Percentiles rank a stretch among this genome's conserved stretches.
Conservation (phyloP, 305 asterid species). For the Ajuga reptans region DNA sequence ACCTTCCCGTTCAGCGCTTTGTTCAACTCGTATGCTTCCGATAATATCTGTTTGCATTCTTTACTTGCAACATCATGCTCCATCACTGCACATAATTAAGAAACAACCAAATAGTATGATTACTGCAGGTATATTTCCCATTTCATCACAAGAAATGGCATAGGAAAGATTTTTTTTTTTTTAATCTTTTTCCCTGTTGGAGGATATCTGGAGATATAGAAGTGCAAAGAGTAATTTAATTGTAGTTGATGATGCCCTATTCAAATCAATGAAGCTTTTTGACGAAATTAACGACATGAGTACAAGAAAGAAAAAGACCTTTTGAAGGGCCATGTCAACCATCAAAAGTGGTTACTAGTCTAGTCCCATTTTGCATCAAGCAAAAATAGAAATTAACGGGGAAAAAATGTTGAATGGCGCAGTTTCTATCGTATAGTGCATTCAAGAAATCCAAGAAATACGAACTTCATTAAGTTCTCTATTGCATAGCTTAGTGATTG, state of each 20-base stretch:
- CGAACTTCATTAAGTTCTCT: neutral
- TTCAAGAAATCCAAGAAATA: neutral
- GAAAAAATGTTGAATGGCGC: neutral
- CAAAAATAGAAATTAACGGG: too few relatives aligned
- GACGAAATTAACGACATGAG: neutral
- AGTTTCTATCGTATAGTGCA: neutral
- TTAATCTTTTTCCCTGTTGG: too few relatives aligned
- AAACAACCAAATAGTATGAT: neutral
- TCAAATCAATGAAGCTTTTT: neutral
- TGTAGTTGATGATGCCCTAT: neutral
- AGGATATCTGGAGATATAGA: neutral
- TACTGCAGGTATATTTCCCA: neutral
- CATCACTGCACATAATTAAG: conserved; percentile 40
- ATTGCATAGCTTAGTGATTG: neutral
- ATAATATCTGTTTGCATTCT: conserved; percentile 58
- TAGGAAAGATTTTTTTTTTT: too few relatives aligned
- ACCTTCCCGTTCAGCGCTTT: conserved; percentile 56
- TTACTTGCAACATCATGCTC: conserved; percentile 71
- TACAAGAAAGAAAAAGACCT: neutral
- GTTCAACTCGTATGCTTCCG: conserved; percentile 76
- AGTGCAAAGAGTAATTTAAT: neutral
- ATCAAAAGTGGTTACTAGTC: neutral
- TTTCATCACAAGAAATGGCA: neutral
- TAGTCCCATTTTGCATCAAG: too few relatives aligned
- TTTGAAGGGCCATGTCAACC: neutral